Conservation (phyloP, 257 asterid genomes). For the Dorcoceras hygrometricum region DNA sequence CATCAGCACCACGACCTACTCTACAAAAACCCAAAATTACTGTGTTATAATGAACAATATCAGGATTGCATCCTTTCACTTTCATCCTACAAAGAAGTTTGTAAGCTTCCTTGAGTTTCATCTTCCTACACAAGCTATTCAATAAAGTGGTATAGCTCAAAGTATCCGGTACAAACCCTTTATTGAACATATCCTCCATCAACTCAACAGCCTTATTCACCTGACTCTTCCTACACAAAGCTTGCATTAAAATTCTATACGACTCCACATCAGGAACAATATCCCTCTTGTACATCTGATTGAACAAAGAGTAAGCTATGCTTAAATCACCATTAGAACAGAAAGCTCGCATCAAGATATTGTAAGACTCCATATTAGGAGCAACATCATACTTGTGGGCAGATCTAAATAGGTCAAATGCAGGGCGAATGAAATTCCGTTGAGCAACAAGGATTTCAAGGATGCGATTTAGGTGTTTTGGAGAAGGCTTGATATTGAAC, state of each 20-base stretch:
- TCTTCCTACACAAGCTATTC: slow-evolving; percentile 84
- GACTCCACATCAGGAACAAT: slow-evolving; percentile 76
- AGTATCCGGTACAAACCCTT: slow-evolving; percentile 84
- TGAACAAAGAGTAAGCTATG: slow-evolving; percentile 71
- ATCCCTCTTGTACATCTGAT: slow-evolving; percentile 74
- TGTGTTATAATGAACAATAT: slow-evolving; percentile 78
- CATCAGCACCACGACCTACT: slow-evolving; percentile 73
- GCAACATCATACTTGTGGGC: slow-evolving; percentile 62
- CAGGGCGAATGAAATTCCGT: slow-evolving; percentile 54
- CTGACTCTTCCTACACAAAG: slow-evolving; percentile 88
- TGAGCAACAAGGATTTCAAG: slow-evolving; percentile 65
- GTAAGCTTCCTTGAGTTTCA: slow-evolving; percentile 87
- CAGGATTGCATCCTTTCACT: slow-evolving; percentile 86
- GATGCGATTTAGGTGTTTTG: slow-evolving; percentile 68
- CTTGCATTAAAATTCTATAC: slow-evolving; percentile 80
- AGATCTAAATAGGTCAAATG: slow-evolving; percentile 70
- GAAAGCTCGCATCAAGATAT: slow-evolving; percentile 79
- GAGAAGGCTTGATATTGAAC: slow-evolving; percentile 64
- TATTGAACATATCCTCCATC: slow-evolving; percentile 90
- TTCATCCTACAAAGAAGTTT: slow-evolving; percentile 93
- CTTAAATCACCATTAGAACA: slow-evolving; percentile 67
- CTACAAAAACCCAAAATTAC: slow-evolving; percentile 78
- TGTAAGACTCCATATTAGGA: slow-evolving; percentile 70
- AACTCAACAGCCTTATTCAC: slow-evolving; percentile 82
- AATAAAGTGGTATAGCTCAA: slow-evolving; percentile 72